Conservation (phyloP, 2,329 filamentous ascomycete genomes). For the Ilyonectria destructans region DNA sequence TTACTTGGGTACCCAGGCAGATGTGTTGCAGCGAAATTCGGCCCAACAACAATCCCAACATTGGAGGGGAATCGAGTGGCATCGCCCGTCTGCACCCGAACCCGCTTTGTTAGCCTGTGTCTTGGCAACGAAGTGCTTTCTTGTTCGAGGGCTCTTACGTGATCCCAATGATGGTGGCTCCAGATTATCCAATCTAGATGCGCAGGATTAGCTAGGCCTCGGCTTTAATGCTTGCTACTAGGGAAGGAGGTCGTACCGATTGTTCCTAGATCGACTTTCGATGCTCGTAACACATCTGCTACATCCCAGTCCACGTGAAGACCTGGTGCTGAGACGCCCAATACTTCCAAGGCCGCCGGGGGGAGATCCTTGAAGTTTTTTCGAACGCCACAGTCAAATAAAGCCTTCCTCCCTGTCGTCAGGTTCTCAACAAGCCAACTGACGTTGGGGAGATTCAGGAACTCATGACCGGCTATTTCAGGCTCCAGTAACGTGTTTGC, state of each 20-base stretch:
- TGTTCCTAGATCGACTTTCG: no score
- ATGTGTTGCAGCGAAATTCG: not conserved
- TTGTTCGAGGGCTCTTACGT: no score
- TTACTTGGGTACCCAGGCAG: not conserved
- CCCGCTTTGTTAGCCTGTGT: no score
- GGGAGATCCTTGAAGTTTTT: not conserved
- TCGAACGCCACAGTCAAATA: not conserved
- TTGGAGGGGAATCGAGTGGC: not conserved
- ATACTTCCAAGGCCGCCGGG: not conserved
- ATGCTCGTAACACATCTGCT: no score
- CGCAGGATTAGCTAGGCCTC: no score
- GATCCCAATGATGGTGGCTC: conserved; percentile 1
- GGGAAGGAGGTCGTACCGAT: no score
- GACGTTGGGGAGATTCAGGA: not conserved
- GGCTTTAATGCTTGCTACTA: no score
- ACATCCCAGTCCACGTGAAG: not conserved
- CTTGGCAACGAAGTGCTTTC: no score
- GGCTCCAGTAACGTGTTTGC: not conserved
- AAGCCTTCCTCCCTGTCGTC: not conserved
- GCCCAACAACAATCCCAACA: not conserved
- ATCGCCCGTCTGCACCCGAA: conserved; percentile 2
- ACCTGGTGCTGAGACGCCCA: not conserved
- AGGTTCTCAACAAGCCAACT: not conserved
- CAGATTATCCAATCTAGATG: not conserved
- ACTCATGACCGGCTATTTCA: not conserved